Evolutionary conservation across 257 asterid genomes (phyloP), one percentile per base, ranked within the genome.

Genomic region (Solanum stenotomum): DNA sequence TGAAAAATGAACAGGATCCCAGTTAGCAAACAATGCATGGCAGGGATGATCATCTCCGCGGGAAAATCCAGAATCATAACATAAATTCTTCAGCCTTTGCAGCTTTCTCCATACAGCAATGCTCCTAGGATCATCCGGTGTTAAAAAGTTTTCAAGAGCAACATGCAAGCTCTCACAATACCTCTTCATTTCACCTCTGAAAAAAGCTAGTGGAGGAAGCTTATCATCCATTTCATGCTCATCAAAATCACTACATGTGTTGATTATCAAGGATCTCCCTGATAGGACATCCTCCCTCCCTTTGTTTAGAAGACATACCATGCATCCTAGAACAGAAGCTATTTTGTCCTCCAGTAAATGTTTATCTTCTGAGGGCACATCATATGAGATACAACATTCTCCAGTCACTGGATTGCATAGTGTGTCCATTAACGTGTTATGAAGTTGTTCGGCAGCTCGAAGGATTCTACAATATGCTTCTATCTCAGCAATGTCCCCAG

Each of bases 381-480:
- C 99, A 83, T 96, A 96, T 2, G 96, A 95, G 71, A 96, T 97
- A 87, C 91, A 93, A 89, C 99, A 97, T 89, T 97, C 98, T 77
- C 99, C 99, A 1, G 98, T 97, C 87, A 94, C 63, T 9, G 99
- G 98, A 92, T 96, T 97, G 93, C 99, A 97, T 67, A 96, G 83
- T 10, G 98, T 95, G 72, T 95, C 98, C 99, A 96, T 96, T 87
- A 97, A 87, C 9, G 98, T 92, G 91, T 92, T 95, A 88, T 96
- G 98, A 90, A 97, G 94, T 90, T 93, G 93, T 84, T 97, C 98
- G 14, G 99, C 98, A 29, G 98, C 98, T 86, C 99, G 92, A 89
- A 97, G 94, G 90, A 97, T 96, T 92, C 99, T 92, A 87, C 99
- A 97, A 84, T 96, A 97, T 87, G 99, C 98, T 92, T 97, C 99